Evolutionary conservation across 306 rosid species (phyloP).

Genomic region (Quercus variabilis): DNA sequence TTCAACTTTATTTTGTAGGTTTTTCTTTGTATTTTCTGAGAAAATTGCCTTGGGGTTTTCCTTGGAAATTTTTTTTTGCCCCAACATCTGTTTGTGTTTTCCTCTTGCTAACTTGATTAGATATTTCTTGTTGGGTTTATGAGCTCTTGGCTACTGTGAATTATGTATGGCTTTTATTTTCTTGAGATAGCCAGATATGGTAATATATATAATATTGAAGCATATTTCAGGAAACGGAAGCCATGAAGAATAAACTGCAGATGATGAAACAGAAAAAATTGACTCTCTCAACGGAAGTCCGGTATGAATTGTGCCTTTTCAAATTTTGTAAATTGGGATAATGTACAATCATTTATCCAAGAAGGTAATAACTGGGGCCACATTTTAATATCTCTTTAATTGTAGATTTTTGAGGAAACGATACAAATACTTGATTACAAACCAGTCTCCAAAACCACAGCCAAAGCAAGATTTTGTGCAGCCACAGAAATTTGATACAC

Average conservation of each 20-base stretch:
- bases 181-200: constrained; percentile 1
- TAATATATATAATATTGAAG: constrained; percentile 7
- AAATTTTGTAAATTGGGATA: not conserved
- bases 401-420: constrained; percentile 79
- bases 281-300: constrained; percentile 67
- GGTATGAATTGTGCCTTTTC: constrained; percentile 37
- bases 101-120: constrained; percentile 1
- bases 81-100: constrained; percentile 5
- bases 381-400: not conserved
- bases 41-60: not conserved
- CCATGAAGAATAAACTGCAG: constrained; percentile 57
- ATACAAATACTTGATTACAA: constrained; percentile 46
- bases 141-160: not conserved
- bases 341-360: not conserved
- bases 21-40: not conserved
- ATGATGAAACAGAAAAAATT: constrained; percentile 54
- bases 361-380: constrained; percentile 1
- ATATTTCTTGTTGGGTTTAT: not conserved
- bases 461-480: constrained; percentile 33
- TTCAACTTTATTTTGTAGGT: not conserved
- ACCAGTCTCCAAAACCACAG: constrained; percentile 39
- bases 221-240: constrained; percentile 61
- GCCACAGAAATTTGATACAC: constrained; percentile 35
- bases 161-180: not conserved
- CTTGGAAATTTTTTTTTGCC: not conserved